A percentile compares a stretch with the other conserved stretches of the same genome.
Evolutionary conservation across 1,284 basidiomycete genomes (phyloP).

Genomic region (Wolfiporia cocos): DNA sequence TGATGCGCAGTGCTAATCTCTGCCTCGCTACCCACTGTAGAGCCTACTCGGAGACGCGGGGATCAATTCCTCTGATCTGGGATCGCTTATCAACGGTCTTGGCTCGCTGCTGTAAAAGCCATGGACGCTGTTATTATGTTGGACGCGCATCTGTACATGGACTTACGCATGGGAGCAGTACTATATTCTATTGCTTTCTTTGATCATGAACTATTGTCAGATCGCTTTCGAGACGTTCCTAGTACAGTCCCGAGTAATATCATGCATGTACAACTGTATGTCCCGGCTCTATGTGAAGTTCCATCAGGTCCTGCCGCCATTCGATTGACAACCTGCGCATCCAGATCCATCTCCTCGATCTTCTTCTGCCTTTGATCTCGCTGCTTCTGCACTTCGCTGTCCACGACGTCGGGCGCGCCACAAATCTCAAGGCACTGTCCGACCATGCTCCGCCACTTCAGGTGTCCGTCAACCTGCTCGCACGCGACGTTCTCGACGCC

Average conservation of each 20-base stretch:
- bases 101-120: too few species aligned
- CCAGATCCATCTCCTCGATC: constrained; percentile 20
- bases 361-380: constrained; percentile 18
- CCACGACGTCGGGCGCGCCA: constrained; percentile 34
- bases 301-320: too few species aligned
- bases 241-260: too few species aligned
- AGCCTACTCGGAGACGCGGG: constrained; percentile 4
- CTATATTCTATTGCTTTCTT: too few species aligned
- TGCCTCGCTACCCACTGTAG: not conserved
- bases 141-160: too few species aligned
- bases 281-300: too few species aligned
- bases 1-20: not conserved
- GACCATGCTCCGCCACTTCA: constrained; percentile 47
- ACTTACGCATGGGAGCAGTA: too few species aligned
- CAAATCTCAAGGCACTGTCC: constrained; percentile 37
- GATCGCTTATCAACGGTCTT: not conserved
- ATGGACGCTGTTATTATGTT: too few species aligned
- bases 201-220: too few species aligned
- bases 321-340: constrained; percentile 16
- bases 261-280: too few species aligned
- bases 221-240: too few species aligned
- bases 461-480: constrained; percentile 46
- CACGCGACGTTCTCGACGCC: constrained; percentile 69
- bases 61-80: constrained; percentile 1
- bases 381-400: constrained; percentile 32